phyloP scores from a whole-genome alignment of 495 filamentous ascomycete genomes.

The Penicillium crystallinum region DNA sequence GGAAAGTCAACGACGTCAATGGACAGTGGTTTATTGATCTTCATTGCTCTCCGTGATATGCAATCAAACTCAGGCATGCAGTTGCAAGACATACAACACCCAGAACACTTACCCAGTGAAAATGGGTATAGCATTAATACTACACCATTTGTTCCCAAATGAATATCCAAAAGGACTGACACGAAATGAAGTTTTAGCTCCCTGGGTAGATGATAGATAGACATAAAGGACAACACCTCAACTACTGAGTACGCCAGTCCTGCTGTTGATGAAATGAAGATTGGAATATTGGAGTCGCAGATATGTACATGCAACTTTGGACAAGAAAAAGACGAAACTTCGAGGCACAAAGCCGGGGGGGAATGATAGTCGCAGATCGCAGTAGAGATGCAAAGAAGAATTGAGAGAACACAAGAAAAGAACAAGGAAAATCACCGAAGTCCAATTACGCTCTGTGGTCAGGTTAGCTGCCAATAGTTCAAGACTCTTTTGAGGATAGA shows the following conservation, averaged over 20 bases:
- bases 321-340: slow-evolving; percentile 7
- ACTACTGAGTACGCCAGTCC: slow-evolving; percentile 17
- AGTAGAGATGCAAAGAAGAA: slow-evolving; percentile 22
- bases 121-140: too few species aligned
- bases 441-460: slow-evolving; percentile 72
- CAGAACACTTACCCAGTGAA: too few species aligned
- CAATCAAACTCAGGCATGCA: neutral
- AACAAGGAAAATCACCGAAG: slow-evolving; percentile 54
- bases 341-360: slow-evolving; percentile 12
- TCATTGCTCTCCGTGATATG: neutral
- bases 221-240: slow-evolving; percentile 8
- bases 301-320: slow-evolving; percentile 1
- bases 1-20: neutral
- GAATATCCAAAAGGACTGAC: too few species aligned
- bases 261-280: slow-evolving; percentile 8
- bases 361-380: slow-evolving; percentile 22
- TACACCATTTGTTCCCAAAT: too few species aligned
- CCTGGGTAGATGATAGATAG: slow-evolving; percentile 12
- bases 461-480: slow-evolving; percentile 18
- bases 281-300: neutral
- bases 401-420: neutral
- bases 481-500: neutral
- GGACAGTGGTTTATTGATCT: neutral
- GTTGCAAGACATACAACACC: too few species aligned
- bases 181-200: neutral